phyloP scores from a whole-genome alignment of 139 green algal species.

The Diplosphaera chodatii region DNA sequence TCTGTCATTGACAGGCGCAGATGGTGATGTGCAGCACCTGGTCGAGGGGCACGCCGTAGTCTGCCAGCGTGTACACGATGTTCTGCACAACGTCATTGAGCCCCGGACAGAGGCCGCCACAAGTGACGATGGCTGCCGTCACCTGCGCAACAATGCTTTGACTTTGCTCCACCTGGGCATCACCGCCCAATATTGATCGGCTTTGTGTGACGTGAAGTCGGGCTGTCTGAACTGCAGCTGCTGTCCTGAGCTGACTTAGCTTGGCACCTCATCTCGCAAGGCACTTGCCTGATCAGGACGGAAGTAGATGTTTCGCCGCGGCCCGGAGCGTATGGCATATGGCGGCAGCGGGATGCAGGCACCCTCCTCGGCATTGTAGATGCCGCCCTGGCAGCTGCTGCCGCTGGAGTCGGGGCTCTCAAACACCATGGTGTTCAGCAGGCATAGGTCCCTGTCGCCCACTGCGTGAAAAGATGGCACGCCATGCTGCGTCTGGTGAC shows the following conservation, averaged over 20 bases:
- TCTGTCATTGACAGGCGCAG: too few relatives aligned
- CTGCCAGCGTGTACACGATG: constrained; percentile 66
- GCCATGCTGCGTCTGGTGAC: too few relatives aligned
- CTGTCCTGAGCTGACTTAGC: too few relatives aligned
- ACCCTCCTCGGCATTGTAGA: constrained; percentile 39
- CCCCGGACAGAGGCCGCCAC: constrained; percentile 89
- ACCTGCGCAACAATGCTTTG: too few relatives aligned
- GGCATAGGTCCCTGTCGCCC: constrained; percentile 65
- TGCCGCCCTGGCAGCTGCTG: constrained; percentile 1
- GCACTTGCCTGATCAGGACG: constrained; percentile 59
- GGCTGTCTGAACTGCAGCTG: too few relatives aligned
- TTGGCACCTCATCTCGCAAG: neutral
- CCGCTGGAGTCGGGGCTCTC: constrained; percentile 46
- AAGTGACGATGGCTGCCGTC: constrained; percentile 85
- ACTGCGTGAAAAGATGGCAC: constrained; percentile 34
- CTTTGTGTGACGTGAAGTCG: too few relatives aligned
- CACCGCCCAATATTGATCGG: too few relatives aligned
- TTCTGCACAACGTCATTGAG: constrained; percentile 94
- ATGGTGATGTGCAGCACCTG: constrained; percentile 16
- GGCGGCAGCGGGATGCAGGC: constrained; percentile 60
- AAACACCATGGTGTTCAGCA: constrained; percentile 68
- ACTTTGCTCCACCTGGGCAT: too few relatives aligned
- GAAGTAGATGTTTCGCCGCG: constrained; percentile 73
- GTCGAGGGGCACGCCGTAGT: constrained; percentile 79
- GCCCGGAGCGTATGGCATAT: constrained; percentile 72